Conservation (phyloP, 202 grass and related monocot species). For the Cymbopogon flexuosus region DNA sequence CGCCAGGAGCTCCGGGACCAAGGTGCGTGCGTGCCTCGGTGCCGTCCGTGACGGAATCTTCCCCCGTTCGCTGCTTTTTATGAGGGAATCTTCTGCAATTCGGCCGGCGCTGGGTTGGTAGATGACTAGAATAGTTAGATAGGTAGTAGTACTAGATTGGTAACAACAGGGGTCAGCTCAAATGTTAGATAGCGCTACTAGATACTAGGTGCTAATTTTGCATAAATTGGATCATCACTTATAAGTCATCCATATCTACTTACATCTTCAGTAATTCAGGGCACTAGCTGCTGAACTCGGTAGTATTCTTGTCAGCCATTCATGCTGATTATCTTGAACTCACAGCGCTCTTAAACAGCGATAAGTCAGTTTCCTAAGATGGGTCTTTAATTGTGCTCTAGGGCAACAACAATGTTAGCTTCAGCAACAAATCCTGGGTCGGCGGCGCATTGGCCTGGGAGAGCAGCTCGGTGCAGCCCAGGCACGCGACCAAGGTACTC, state of each 20-base stretch:
- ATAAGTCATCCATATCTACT: not conserved
- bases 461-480: conserved; percentile 9
- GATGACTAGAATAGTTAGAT: not conserved
- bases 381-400: conserved; percentile 16
- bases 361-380: not conserved
- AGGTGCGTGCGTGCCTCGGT: conserved; percentile 54
- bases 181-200: not conserved
- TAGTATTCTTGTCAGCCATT: not conserved
- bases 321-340: not conserved
- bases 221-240: not conserved
- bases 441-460: conserved; percentile 31
- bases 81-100: not conserved
- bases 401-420: conserved; percentile 49
- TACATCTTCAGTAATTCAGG: not conserved
- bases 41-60: not conserved
- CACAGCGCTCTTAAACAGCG: not conserved
- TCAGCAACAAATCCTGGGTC: conserved; percentile 48
- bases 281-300: not conserved
- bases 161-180: not conserved
- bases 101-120: not conserved
- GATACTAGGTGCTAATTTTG: not conserved
- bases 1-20: conserved; percentile 38
- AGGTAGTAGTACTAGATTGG: not conserved
- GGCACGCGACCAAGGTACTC: conserved; percentile 40
- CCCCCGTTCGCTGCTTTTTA: not conserved